Conservation (phyloP, 1,284 basidiomycete species). For the Bondarzewia mesenterica region DNA sequence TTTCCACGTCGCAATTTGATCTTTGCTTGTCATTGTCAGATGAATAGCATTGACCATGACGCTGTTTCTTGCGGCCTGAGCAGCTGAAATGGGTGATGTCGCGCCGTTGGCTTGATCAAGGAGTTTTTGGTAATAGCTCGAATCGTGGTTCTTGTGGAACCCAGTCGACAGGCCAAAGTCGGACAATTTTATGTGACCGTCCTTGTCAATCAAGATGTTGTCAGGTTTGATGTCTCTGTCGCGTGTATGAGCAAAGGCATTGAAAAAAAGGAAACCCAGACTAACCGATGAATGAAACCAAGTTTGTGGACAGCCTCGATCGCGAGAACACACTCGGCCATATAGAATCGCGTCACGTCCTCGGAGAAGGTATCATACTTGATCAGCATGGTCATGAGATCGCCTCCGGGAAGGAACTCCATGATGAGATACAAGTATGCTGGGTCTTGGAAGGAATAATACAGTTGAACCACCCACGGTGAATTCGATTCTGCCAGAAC, state of each 20-base stretch:
- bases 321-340: slow-evolving; percentile 96
- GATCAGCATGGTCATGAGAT: slow-evolving; percentile 99
- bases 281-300: slow-evolving; percentile 96
- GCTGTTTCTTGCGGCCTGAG: slow-evolving; percentile 70
- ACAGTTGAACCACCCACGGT: slow-evolving; percentile 96
- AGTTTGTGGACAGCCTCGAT: slow-evolving; percentile 98
- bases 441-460: slow-evolving; percentile 98
- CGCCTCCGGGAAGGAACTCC: slow-evolving; percentile 98
- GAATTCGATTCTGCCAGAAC: slow-evolving; percentile 97
- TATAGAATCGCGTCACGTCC: slow-evolving; percentile 98
- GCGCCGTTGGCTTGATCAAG: slow-evolving; percentile 46
- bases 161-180: slow-evolving; percentile 98
- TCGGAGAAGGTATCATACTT: slow-evolving; percentile 99
- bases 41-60: slow-evolving; percentile 96
- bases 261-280: slow-evolving; percentile 6
- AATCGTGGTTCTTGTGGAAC: slow-evolving; percentile 95
- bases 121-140: slow-evolving; percentile 89
- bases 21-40: slow-evolving; percentile 85
- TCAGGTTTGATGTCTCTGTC: slow-evolving; percentile 96
- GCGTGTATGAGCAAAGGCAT: slow-evolving; percentile 2
- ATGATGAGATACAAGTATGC: slow-evolving; percentile 96
- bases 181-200: slow-evolving; percentile 95
- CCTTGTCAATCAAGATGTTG: slow-evolving; percentile 96
- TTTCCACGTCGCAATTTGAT: slow-evolving; percentile 98
- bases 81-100: slow-evolving; percentile 28